Base-by-base conservation (phyloP, 805 yeast species). In the Candida parachauliodes region DNA sequence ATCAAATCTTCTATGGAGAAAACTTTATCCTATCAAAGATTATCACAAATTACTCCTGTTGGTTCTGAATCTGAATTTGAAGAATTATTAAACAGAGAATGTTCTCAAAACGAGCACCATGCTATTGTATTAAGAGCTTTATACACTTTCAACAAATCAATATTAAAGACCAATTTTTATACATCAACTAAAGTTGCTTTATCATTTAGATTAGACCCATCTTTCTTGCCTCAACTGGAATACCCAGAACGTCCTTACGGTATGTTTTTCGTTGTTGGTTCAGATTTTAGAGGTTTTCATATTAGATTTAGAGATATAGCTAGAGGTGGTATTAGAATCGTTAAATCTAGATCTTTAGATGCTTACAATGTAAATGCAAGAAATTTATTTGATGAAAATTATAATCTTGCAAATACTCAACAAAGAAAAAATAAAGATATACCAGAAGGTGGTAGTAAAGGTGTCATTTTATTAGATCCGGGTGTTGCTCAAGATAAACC, bases 401-500 rank as follows among this genome's bases (percentile, higher is more conserved):
- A 93, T 66, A 89, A 89, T 59, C 76, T 91, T 62, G 98, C 98
- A 28, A 78, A 82, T 39, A 91, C 98, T 30, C 98, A 91, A 66
- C 98, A 93, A 69, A 77, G 91, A 49, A 91, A 91, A 67, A 93
- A 91, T 69, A 91, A 91, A 70, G 98, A 91, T 69, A 93, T 91
- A 42, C 98, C 98, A 34, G 98, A 91, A 72, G 98, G 98, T 58
- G 98, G 98, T 25, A 87, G 97, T 28, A 91, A 91, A 62, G 98
- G 98, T 68, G 98, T 93, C 33, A 85, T 93, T 40, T 74, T 91
- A 52, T 72, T 91, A 49, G 89, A 83, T 54, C 81, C 84, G 29
- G 85, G 84, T 41, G 68, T 68, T 29, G 83, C 88, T 16, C 95
- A 85, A 60, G 84, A 77, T 28, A 77, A 81, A 54, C 88, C 95